These are phyloP conservation scores for Parascedosporium putredinis DNA, from an alignment of 2,329 filamentous ascomycete genomes.

Conservation along the genomic window DNA sequence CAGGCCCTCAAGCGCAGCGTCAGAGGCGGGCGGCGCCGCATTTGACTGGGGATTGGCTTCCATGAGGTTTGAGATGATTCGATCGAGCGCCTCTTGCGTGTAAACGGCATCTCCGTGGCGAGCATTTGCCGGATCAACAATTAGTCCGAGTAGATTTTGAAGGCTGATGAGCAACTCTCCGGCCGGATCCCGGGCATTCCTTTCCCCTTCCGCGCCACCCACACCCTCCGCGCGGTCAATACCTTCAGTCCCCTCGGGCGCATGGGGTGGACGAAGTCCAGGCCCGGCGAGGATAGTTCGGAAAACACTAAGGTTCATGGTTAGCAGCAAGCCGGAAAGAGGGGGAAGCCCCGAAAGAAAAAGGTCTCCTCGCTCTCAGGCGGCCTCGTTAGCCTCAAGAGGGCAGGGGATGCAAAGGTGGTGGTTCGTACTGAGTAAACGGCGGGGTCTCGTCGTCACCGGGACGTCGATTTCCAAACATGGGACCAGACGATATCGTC, in stretches of 20 bases:
- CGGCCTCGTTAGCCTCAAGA: no score
- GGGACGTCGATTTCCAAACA: not conserved
- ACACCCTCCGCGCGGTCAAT: slow-evolving; percentile 1
- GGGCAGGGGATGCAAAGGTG: no score
- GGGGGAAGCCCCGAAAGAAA: not conserved
- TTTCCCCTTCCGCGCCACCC: not conserved
- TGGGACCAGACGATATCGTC: slow-evolving; percentile 7
- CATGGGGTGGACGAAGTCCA: slow-evolving; percentile 4
- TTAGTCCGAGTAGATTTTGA: slow-evolving; percentile 38
- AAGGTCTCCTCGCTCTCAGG: no score
- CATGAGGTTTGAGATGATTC: slow-evolving; percentile 80
- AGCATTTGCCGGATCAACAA: slow-evolving; percentile 42
- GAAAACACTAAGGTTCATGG: not conserved
- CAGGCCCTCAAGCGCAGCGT: slow-evolving; percentile 62
- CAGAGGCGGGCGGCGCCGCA: slow-evolving; percentile 71
- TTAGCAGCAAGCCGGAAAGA: not conserved
- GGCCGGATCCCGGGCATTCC: slow-evolving; percentile 13
- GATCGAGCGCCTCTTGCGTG: slow-evolving; percentile 80
- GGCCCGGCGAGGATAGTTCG: slow-evolving; percentile 5
- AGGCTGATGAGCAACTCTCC: slow-evolving; percentile 27
- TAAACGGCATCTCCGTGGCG: slow-evolving; percentile 73
- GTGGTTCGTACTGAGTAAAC: slow-evolving; percentile 4
- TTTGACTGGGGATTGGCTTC: slow-evolving; percentile 68
- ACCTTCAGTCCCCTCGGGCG: not conserved
- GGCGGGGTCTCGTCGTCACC: not conserved